Conservation (phyloP, 2,329 filamentous ascomycete species). For the Chaetoscypha palmicola region DNA sequence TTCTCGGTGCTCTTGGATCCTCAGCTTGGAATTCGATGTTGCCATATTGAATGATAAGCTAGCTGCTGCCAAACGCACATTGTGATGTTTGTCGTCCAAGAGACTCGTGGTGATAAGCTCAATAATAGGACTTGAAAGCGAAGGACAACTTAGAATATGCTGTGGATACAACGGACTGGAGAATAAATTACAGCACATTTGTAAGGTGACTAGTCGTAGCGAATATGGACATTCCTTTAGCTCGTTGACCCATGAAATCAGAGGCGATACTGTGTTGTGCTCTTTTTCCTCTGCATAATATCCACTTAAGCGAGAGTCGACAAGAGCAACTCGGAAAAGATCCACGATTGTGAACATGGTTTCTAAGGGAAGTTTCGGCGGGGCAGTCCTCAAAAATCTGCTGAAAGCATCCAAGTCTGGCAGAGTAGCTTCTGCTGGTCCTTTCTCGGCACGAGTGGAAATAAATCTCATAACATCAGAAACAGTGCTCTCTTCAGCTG, state of each 20-base stretch:
- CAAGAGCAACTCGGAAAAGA: conserved; percentile 68
- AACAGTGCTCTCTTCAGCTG: conserved; percentile 54
- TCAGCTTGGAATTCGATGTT: conserved; percentile 58
- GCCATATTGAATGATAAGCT: conserved; percentile 80
- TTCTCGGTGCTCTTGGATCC: conserved; percentile 50
- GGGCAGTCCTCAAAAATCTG: conserved; percentile 49
- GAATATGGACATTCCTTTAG: conserved; percentile 64
- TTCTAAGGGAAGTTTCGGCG: conserved; percentile 51
- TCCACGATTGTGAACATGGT: conserved; percentile 78
- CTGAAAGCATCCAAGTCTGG: conserved; percentile 64
- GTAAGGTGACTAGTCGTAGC: conserved; percentile 73
- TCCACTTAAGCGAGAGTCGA: conserved; percentile 71
- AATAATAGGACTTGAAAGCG: conserved; percentile 53
- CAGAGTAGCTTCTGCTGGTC: conserved; percentile 58
- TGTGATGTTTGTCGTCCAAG: conserved; percentile 66
- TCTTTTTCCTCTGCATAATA: conserved; percentile 72
- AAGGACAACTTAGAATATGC: conserved; percentile 47
- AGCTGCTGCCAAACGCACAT: conserved; percentile 72
- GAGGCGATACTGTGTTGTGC: conserved; percentile 53
- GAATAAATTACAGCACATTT: conserved; percentile 81
- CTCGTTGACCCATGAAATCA: conserved; percentile 54
- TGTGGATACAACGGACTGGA: conserved; percentile 63
- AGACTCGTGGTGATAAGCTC: conserved; percentile 70
- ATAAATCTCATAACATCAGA: conserved; percentile 64
- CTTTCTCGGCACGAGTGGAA: conserved; percentile 48